Conservation (phyloP, 495 filamentous ascomycete species). For the Coniosporium apollinis region DNA sequence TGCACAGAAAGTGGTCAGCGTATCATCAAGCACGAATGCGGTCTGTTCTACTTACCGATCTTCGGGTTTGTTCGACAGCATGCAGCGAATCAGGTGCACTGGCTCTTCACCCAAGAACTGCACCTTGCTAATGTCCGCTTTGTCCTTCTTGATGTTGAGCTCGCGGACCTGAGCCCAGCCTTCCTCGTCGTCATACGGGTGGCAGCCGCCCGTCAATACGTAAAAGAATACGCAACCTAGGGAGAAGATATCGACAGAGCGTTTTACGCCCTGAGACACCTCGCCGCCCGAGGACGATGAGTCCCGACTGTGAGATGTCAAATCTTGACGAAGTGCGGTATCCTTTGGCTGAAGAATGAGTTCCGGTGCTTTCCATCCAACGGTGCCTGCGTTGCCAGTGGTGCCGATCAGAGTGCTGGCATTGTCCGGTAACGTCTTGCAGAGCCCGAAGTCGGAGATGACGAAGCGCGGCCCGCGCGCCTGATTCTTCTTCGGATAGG, state of each 20-base stretch:
- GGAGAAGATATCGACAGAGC: constrained; percentile 93
- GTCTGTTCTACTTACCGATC: too few species aligned
- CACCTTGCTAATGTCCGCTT: constrained; percentile 54
- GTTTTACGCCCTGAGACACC: constrained; percentile 50
- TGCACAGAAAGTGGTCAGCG: too few species aligned
- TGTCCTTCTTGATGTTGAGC: constrained; percentile 83
- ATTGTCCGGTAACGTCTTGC: constrained; percentile 93
- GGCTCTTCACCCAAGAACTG: constrained; percentile 67
- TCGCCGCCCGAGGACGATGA: constrained; percentile 17
- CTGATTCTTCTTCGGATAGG: constrained; percentile 30
- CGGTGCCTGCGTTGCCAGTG: constrained; percentile 84
- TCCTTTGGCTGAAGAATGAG: constrained; percentile 60
- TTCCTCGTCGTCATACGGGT: constrained; percentile 87
- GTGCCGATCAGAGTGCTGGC: constrained; percentile 89
- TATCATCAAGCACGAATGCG: too few species aligned
- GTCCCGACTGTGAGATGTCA: constrained; percentile 14
- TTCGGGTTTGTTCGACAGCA: constrained; percentile 62
- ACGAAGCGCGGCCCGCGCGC: constrained; percentile 52
- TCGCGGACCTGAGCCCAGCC: constrained; percentile 70
- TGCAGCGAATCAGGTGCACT: constrained; percentile 63
- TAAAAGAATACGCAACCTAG: constrained; percentile 94
- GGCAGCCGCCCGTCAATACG: constrained; percentile 74
- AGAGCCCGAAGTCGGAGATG: constrained; percentile 94
- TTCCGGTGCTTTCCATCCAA: constrained; percentile 92
- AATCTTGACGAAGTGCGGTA: background rate